These are phyloP conservation scores for Oehlia diaphana DNA, from an alignment of 192 early-diverging fungal genomes.

Conservation along the genomic window DNA sequence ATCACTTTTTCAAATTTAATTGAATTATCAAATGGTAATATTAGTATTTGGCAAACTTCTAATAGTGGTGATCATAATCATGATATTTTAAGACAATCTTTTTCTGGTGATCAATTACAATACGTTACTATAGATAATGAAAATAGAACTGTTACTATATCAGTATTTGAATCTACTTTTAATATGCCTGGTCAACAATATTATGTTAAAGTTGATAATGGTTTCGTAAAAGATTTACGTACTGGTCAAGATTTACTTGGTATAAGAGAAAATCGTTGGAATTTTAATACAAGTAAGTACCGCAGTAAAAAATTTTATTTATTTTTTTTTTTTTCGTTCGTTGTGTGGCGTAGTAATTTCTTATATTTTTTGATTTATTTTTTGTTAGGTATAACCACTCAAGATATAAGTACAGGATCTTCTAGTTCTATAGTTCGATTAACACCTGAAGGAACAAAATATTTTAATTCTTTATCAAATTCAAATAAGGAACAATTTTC, in stretches of 20 bases:
- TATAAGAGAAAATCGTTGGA: background rate
- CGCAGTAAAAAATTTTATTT: no score
- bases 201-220: constrained; percentile 15
- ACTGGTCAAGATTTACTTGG: background rate
- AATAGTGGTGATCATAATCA: background rate
- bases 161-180: background rate
- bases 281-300: background rate
- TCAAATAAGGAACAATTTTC: background rate
- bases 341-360: background rate
- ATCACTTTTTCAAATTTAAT: background rate
- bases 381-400: background rate
- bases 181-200: background rate
- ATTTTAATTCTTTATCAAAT: background rate
- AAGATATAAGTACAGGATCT: no score
- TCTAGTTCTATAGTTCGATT: background rate
- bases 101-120: background rate
- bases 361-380: no score
- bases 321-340: background rate
- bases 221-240: background rate
- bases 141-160: background rate
- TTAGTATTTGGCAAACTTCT: background rate
- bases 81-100: constrained; percentile 4
- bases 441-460: background rate
- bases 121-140: background rate
- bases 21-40: constrained; percentile 1